Evolutionary conservation across 306 rosid species (phyloP), one percentile per base, ranked within the genome.

Genomic region (Pyrus bretschneideri): DNA sequence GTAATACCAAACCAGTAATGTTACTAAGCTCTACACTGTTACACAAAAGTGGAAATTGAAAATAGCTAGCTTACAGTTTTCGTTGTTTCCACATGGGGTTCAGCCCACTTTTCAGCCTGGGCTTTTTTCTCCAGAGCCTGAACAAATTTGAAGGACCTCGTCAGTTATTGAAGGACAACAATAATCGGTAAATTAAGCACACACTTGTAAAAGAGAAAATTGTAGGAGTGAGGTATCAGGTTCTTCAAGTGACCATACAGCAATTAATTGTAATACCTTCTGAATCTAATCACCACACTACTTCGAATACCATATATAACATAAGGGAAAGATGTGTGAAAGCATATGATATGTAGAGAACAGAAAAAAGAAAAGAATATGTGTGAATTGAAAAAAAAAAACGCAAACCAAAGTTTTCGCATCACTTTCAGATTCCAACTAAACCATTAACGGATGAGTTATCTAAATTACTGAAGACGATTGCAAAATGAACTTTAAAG

Each of bases 41-140:
- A n/a, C n/a, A 84, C 72, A 67, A 71, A 62, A 59, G 61, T 65
- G 72, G 60, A 66, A 73, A 22, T 51, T 67, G 62, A 75, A 80
- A 62, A 46, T 25, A 25, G 27, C 55, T 17, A 66, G 78, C 97
- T 92, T 88, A 96, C 97, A 73, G 91, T 78, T 86, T 85, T 92
- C 31, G 91, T 64, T 76, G 88, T 86, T 85, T 84, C 86, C 67
- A 92, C 79, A 58, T 92, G 93, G 72, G 99, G 96, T 77, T 88
- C 96, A 33, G 96, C 91, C 99, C 99, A 92, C 85, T 91, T 89
- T 85, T 75, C 92, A 42, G 93, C 96, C 69, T 87, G 97, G 58
- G 81, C 89, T 75, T 83, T 89, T 75, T 89, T 87, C 91, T 86
- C 96, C 70, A 80, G 71, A 60, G 86, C 97, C 98, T 93, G 71